Evolutionary conservation across 1,284 basidiomycete genomes (phyloP).

Genomic region (Tilletiaria anomala): DNA sequence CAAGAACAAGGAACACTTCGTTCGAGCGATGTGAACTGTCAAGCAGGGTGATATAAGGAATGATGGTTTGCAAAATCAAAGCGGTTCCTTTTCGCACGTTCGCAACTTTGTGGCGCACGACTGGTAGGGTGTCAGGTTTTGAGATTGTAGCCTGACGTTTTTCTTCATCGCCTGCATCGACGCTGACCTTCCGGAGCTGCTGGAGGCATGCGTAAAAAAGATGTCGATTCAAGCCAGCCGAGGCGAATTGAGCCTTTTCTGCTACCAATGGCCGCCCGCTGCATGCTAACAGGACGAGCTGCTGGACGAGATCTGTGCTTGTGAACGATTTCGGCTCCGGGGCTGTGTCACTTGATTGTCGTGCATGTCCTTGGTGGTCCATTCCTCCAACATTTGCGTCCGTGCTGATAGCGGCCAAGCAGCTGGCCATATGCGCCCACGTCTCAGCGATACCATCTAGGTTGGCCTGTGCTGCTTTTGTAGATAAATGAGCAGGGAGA

Average conservation of each 20-base stretch:
- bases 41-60: neutral
- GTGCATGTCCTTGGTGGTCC: neutral
- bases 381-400: neutral
- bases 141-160: neutral
- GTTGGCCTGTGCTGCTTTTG: no score
- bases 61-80: neutral
- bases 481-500: no score
- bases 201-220: neutral
- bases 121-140: neutral
- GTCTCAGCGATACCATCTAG: neutral
- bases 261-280: neutral
- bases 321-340: neutral
- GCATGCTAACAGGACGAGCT: neutral
- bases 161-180: neutral
- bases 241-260: neutral
- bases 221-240: neutral
- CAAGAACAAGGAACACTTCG: slow-evolving; percentile 51
- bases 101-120: neutral
- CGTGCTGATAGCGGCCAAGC: neutral
- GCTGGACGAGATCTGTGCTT: neutral
- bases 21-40: neutral
- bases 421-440: neutral
- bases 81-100: neutral
- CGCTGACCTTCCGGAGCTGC: neutral
- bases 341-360: neutral